Conservation (phyloP, 164 flowering plant species). For the Berberis thunbergii region DNA sequence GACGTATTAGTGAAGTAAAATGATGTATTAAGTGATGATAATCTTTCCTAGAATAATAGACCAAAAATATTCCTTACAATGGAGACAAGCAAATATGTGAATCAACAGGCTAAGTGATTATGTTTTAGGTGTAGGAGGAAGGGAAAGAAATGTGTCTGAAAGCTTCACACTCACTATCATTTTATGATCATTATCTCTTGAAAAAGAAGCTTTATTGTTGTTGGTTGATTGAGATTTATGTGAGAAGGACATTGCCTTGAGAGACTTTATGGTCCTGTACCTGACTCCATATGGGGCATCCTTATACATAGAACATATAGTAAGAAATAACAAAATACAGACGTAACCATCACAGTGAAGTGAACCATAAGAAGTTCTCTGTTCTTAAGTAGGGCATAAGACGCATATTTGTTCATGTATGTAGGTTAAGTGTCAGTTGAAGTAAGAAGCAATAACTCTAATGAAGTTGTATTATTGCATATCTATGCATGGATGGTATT, state of each 20-base stretch:
- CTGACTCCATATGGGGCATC: too few species aligned
- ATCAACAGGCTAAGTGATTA: conserved; percentile 23
- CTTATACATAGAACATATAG: too few species aligned
- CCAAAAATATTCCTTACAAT: conserved; percentile 8
- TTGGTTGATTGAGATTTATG: conserved; percentile 21
- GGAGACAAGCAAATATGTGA: conserved; percentile 18
- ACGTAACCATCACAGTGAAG: too few species aligned
- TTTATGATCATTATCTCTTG: conserved; percentile 32
- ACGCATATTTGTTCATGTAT: too few species aligned
- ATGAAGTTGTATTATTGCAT: too few species aligned
- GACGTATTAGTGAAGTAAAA: conserved; percentile 21
- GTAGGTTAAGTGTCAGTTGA: too few species aligned
- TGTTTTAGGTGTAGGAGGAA: conserved; percentile 22
- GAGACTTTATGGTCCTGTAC: background rate
- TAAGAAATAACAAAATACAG: too few species aligned
- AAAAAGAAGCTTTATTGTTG: conserved; percentile 42
- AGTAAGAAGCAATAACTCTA: too few species aligned
- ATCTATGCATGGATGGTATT: too few species aligned
- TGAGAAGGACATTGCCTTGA: background rate
- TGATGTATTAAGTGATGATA: conserved; percentile 18
- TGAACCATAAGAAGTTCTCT: too few species aligned
- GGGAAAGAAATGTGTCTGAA: conserved; percentile 23
- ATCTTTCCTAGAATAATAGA: conserved; percentile 11
- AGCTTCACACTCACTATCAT: conserved; percentile 31
- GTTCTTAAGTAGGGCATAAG: too few species aligned